phyloP scores from a whole-genome alignment of 148 eudicot genomes.

The Heliosperma pusillum region DNA sequence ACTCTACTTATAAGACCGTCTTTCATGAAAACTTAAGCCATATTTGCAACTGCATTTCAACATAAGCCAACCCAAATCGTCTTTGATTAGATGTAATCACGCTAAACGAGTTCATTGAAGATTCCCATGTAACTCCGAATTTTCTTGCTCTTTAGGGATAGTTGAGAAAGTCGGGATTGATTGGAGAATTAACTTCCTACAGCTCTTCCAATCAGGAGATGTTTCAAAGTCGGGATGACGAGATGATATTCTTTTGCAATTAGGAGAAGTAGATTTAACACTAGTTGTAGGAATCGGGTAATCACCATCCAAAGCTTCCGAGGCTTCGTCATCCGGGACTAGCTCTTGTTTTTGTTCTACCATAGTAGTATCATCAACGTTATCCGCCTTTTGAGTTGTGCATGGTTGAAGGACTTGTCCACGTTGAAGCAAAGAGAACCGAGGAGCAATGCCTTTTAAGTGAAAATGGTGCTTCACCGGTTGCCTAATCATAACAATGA shows the following conservation, averaged over 20 bases:
- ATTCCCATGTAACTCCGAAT: conserved; percentile 3
- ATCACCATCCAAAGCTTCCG: conserved; percentile 20
- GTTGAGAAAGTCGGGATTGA: conserved; percentile 35
- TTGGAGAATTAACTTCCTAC: conserved; percentile 44
- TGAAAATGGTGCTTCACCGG: conserved; percentile 31
- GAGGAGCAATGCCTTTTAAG: conserved; percentile 17
- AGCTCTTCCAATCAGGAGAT: conserved; percentile 34
- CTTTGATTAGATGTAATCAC: neutral
- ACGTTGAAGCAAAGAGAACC: neutral
- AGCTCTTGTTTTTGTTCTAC: conserved; percentile 16
- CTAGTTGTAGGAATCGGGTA: conserved; percentile 24
- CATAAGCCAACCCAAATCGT: too few relatives aligned
- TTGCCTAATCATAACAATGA: conserved; percentile 9
- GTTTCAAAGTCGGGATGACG: conserved; percentile 24
- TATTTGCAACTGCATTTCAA: neutral
- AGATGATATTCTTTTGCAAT: conserved; percentile 42
- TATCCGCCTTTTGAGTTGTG: conserved; percentile 18
- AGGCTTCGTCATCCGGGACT: conserved; percentile 22
- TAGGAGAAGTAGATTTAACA: conserved; percentile 42
- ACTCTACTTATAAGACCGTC: neutral
- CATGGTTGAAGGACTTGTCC: conserved; percentile 26
- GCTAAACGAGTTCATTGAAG: conserved; percentile 3
- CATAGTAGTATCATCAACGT: conserved; percentile 2
- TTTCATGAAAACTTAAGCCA: neutral
- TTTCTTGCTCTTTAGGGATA: conserved; percentile 10